Base-by-base conservation (phyloP, 2,329 filamentous ascomycete genomes). In the Eurotiales sp. region DNA sequence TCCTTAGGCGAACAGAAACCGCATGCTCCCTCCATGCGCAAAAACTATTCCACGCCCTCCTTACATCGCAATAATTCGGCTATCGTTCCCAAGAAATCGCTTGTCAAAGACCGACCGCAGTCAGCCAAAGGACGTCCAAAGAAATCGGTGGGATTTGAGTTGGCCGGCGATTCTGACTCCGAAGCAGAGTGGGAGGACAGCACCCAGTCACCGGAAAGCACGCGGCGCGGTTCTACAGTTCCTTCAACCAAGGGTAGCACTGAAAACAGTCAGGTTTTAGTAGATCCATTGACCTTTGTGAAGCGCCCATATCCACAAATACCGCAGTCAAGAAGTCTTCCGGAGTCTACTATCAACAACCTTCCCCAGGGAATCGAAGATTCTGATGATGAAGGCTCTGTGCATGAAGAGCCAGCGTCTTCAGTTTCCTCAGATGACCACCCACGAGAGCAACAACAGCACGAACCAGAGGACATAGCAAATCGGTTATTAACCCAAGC, bases 131-230 rank as follows among this genome's bases (percentile, higher is more conserved):
- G 66, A 30, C 69, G 67, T 58, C 52, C 57, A 30, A 72, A 73
- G 63, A 75, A 74, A 57, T 65, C 69, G n/a, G 71, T 74, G 47
- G 72, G 73, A 14, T 76, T 76, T 56, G 70, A 75, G 53, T 58
- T 76, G 34, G 51, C 43, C 25, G 73, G 64, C 4, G 71, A 70
- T 51, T 69, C 71, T 14, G 69, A 67, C 49, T 70, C 73, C 55
- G 73, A 75, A 54, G 71, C 62, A 53, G 73, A 75, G 55, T 76
- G 73, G 73, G 47, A 50, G 23, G 72, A 76, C 59, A 74, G 71
- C 22, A 74, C 73, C 19, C 70, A 74, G 55, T 76, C 73, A 15
- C 72, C 73, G 27, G 72, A 74, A 56, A 72, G 72, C 53, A 76
- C 73, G 11, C 64, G 73, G 53, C 70, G 71, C 49, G 73, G 73